Evolutionary conservation across 1,284 basidiomycete species (phyloP).

Genomic region (Ustilago tritici): DNA sequence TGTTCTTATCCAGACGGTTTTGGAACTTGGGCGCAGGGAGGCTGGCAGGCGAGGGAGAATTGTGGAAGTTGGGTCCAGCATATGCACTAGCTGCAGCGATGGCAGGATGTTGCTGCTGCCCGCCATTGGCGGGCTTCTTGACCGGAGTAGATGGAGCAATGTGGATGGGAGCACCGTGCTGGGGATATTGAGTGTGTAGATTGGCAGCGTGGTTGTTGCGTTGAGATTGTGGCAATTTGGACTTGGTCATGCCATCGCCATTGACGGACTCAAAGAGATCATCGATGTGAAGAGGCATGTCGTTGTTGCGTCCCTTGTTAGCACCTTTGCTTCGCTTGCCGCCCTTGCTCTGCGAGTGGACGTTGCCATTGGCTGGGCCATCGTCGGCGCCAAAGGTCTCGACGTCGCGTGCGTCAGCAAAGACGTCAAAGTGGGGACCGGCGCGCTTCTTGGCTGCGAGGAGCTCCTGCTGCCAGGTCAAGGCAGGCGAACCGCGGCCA

Average conservation of each 20-base stretch:
- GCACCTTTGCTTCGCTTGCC: constrained; percentile 33
- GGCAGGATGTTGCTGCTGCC: constrained; percentile 40
- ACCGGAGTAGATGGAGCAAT: constrained; percentile 44
- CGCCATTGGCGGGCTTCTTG: constrained; percentile 38
- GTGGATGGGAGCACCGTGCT: constrained; percentile 45
- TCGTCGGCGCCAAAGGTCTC: constrained; percentile 54
- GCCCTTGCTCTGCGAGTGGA: constrained; percentile 19
- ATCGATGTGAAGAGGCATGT: constrained; percentile 48
- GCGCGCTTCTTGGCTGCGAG: constrained; percentile 48
- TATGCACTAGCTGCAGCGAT: constrained; percentile 54
- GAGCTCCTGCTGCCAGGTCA: constrained; percentile 63
- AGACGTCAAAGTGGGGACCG: constrained; percentile 58
- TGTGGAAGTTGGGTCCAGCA: constrained; percentile 65
- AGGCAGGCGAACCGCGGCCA: constrained; percentile 41
- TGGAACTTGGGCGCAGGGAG: constrained; percentile 61
- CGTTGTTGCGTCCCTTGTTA: constrained; percentile 32
- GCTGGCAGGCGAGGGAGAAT: constrained; percentile 63
- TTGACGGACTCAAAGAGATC: constrained; percentile 47
- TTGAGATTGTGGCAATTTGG: constrained; percentile 32
- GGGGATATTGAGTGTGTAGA: constrained; percentile 26
- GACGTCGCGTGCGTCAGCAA: constrained; percentile 58
- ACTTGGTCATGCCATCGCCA: constrained; percentile 26
- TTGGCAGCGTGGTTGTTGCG: constrained; percentile 21
- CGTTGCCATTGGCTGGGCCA: constrained; percentile 11
- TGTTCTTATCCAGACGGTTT: constrained; percentile 44